phyloP scores from a whole-genome alignment of 768 basidiomycete genomes.

The Lyophyllum semitale region DNA sequence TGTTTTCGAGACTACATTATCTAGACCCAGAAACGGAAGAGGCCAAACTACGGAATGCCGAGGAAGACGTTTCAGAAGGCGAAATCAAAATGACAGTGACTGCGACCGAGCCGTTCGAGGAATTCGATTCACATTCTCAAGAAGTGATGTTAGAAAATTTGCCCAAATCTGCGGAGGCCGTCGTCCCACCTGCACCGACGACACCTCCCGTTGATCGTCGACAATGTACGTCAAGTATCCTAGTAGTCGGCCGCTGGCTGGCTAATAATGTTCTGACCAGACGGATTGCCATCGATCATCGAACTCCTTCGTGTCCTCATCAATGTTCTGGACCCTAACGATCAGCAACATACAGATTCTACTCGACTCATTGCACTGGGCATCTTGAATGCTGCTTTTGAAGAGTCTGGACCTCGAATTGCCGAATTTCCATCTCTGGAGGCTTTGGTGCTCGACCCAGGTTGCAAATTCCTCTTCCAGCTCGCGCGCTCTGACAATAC shows the following conservation, averaged over 20 bases:
- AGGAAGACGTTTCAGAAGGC: constrained; percentile 44
- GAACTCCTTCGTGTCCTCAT: constrained; percentile 94
- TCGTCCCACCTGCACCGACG: constrained; percentile 21
- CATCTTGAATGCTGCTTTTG: constrained; percentile 85
- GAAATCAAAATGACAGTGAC: constrained; percentile 24
- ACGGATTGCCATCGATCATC: constrained; percentile 89
- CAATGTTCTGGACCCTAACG: constrained; percentile 92
- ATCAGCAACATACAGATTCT: constrained; percentile 94
- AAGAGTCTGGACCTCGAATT: constrained; percentile 77
- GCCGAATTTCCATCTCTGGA: constrained; percentile 78
- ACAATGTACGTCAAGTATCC: constrained; percentile 37
- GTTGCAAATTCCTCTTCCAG: constrained; percentile 97
- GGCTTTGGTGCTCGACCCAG: constrained; percentile 79
- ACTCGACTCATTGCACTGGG: constrained; percentile 88
- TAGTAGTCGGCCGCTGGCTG: neutral
- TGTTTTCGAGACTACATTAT: constrained; percentile 72
- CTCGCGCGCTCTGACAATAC: constrained; percentile 90
- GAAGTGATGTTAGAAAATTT: constrained; percentile 9
- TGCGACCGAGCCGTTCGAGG: constrained; percentile 26
- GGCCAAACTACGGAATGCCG: constrained; percentile 53
- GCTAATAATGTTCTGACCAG: constrained; percentile 36
- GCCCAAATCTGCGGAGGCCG: constrained; percentile 10
- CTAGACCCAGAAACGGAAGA: constrained; percentile 72
- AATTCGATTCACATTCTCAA: constrained; percentile 22
- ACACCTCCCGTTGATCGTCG: constrained; percentile 32